Base-by-base conservation (phyloP, 345 rosid genomes). In the Acer saccharum region DNA sequence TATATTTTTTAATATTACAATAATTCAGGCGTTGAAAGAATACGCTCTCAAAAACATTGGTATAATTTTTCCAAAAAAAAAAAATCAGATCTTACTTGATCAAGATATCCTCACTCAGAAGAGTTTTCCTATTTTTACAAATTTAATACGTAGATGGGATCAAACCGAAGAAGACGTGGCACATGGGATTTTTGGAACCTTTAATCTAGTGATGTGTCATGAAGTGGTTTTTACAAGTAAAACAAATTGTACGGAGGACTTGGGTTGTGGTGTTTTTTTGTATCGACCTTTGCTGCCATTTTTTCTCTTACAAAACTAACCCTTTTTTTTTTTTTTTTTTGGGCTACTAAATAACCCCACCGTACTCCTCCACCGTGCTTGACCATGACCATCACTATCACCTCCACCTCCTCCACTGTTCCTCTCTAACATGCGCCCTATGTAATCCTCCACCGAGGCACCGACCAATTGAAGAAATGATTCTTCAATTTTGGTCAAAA, bases 161-260 rank as follows among this genome's bases (percentile, higher is more conserved):
- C 54, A 50, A 43, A 43, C 10, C 10, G 20, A 7, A 16, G 10
- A 29, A 1, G 10, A 27, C 20, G 68, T 65, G 68, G 68, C 68
- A 29, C 43, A 29, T 39, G 69, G 48, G 16, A 50, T 12, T 12
- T 12, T 12, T 12, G 54, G 54, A 50, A 50, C 54, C 54, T 2
- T 10, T 50, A 12, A 50, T 50, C 54, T 12, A 50, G 17, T 2
- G 17, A 50, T 50, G 57, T 52, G n/a, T 52, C 57, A 16, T 52
- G 18, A 52, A 13, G 6, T 52, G 57, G 12, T 52, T 52, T 14
- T 52, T 9, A 29, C 14, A 27, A 70, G 62, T 0, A 52, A 71
- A 54, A 71, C 74, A 54, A 71, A 71, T 9, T 18, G 74, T 54
- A 71, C 62, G 74, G 74, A 70, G 7, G 46, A 54, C 48, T 17